These are phyloP conservation scores for Syncephalastrum sp. DNA, from an alignment of 371 early-diverging fungal genomes.

Conservation along the genomic window DNA sequence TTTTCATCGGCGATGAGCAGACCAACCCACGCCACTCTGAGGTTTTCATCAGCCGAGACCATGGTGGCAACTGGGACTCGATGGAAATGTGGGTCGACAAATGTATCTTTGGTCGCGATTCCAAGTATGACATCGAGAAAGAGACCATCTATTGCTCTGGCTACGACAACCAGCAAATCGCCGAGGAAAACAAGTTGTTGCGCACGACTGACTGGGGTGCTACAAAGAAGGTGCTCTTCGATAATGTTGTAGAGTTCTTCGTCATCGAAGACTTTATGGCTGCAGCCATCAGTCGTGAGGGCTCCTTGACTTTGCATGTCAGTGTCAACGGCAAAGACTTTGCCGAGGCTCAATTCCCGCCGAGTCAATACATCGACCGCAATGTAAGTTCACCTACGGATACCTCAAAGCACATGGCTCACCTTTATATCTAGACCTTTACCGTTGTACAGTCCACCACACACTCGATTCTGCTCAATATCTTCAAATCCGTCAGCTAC, in stretches of 20 bases:
- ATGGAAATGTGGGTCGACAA: slow-evolving; percentile 83
- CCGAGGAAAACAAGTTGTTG: slow-evolving; percentile 52
- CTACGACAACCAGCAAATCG: slow-evolving; percentile 59
- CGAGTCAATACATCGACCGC: slow-evolving; percentile 49
- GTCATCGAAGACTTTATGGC: slow-evolving; percentile 72
- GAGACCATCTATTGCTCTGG: slow-evolving; percentile 72
- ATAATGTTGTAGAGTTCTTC: slow-evolving; percentile 59
- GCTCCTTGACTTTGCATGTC: slow-evolving; percentile 62
- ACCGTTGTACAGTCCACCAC: slow-evolving; percentile 79
- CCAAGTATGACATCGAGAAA: slow-evolving; percentile 59
- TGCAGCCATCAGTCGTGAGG: slow-evolving; percentile 57
- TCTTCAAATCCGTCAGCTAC: slow-evolving; percentile 51
- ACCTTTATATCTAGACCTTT: slow-evolving; percentile 40
- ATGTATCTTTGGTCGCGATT: slow-evolving; percentile 83
- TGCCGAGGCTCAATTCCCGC: slow-evolving; percentile 79
- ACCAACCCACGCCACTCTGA: slow-evolving; percentile 57
- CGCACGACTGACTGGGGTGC: slow-evolving; percentile 50
- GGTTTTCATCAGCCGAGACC: slow-evolving; percentile 67
- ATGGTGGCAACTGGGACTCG: slow-evolving; percentile 72
- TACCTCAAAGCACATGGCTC: neutral
- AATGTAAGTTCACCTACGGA: slow-evolving; percentile 25
- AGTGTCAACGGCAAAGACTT: slow-evolving; percentile 73
- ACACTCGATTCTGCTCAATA: slow-evolving; percentile 71
- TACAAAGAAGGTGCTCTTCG: slow-evolving; percentile 37
- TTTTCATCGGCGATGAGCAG: slow-evolving; percentile 67